phyloP scores from a whole-genome alignment of 305 asterid species.

The Fraxinus velutina region DNA sequence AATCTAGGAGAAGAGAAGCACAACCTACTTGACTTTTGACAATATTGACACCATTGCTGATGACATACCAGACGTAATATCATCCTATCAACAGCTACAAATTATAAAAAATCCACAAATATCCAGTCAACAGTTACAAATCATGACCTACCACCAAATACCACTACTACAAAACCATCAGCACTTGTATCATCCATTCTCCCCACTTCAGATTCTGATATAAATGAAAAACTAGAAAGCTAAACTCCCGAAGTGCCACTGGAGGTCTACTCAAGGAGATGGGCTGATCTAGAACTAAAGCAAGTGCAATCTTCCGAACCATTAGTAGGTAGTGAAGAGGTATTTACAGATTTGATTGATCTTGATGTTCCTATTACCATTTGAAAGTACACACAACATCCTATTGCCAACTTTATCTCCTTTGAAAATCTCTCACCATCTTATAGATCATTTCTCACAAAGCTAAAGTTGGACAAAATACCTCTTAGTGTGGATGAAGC shows the following conservation, averaged over 20 bases:
- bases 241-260: neutral
- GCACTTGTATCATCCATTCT: neutral
- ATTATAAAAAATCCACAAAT: neutral
- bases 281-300: neutral
- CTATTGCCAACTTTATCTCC: neutral
- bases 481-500: neutral
- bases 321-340: neutral
- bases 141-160: neutral
- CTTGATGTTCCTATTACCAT: neutral
- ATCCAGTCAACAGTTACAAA: neutral
- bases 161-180: neutral
- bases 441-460: neutral
- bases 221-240: neutral
- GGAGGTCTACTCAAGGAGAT: neutral
- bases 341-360: neutral
- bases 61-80: neutral
- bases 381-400: neutral
- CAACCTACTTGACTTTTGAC: neutral
- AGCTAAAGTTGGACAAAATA: neutral
- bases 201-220: neutral
- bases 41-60: neutral
- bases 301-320: too few species aligned
- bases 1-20: neutral
- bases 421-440: neutral
- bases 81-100: neutral